These are phyloP conservation scores for Cucurbitaria berberidis DNA, from an alignment of 2,329 filamentous ascomycete species.

Conservation along the genomic window DNA sequence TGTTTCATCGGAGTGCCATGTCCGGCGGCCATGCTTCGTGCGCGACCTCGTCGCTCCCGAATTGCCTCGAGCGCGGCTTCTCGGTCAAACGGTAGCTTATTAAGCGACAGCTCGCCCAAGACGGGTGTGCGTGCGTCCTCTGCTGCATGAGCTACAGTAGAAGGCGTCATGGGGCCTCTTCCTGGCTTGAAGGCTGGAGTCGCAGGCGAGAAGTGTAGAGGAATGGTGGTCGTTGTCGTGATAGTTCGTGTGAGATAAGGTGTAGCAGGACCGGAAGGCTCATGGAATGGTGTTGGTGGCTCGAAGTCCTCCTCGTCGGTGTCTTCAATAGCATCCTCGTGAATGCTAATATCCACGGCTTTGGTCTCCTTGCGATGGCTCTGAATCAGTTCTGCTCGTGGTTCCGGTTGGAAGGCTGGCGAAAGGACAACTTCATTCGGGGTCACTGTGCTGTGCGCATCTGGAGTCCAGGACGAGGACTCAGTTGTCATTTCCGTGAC, in stretches of 20 bases:
- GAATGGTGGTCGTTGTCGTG: conserved; percentile 57
- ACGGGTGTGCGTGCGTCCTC: conserved; percentile 37
- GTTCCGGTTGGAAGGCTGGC: conserved; percentile 10
- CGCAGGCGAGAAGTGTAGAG: conserved; percentile 53
- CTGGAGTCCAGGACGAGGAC: conserved; percentile 33
- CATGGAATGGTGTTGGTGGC: conserved; percentile 26
- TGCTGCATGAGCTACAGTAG: conserved; percentile 46
- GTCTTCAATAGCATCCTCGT: conserved; percentile 43
- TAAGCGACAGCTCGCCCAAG: conserved; percentile 42
- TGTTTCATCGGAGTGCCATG: conserved; percentile 66
- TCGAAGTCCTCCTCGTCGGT: conserved; percentile 38
- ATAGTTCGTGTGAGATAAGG: conserved; percentile 50
- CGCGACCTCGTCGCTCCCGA: conserved; percentile 72
- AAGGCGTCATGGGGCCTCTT: conserved; percentile 37
- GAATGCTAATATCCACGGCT: conserved; percentile 30
- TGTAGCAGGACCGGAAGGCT: conserved; percentile 35
- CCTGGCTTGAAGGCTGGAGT: conserved; percentile 41
- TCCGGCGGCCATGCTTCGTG: conserved; percentile 70
- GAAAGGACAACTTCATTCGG: conserved; percentile 16
- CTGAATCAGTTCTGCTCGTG: conserved; percentile 16
- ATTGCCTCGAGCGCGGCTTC: conserved; percentile 80
- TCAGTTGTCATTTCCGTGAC: conserved; percentile 24
- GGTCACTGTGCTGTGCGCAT: conserved; percentile 26
- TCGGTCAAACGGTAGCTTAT: conserved; percentile 56
- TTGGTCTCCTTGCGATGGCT: conserved; percentile 20